These are phyloP conservation scores for Cornus controversa DNA, from an alignment of 148 eudicot species.

Conservation along the genomic window DNA sequence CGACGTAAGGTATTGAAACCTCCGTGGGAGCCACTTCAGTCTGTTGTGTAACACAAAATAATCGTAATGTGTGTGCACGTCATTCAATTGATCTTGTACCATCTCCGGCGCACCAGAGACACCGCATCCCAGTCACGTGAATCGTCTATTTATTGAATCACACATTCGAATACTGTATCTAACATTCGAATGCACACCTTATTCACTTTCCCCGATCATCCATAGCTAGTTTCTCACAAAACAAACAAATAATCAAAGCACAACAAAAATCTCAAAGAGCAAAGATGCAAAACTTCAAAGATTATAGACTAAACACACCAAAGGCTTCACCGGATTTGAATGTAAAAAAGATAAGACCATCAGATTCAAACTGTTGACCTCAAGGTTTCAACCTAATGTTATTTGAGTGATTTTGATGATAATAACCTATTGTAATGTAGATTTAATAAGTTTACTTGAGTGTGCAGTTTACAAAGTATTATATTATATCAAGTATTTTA, in stretches of 20 bases:
- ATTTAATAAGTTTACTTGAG: too few relatives aligned
- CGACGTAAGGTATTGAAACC: constrained; percentile 73
- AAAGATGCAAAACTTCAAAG: neutral
- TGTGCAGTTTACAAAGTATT: too few relatives aligned
- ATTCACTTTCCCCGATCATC: constrained; percentile 16
- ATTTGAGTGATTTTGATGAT: too few relatives aligned
- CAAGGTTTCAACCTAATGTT: too few relatives aligned
- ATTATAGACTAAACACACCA: neutral
- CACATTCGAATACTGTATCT: constrained; percentile 60
- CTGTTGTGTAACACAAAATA: constrained; percentile 72
- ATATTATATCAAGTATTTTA: too few relatives aligned
- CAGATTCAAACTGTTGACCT: too few relatives aligned
- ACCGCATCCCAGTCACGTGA: constrained; percentile 62
- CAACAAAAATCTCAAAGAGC: neutral
- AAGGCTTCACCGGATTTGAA: neutral
- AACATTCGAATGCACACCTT: constrained; percentile 27
- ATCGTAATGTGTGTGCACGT: constrained; percentile 73
- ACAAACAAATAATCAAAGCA: neutral
- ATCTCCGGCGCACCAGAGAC: constrained; percentile 59
- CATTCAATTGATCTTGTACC: constrained; percentile 62
- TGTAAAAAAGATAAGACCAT: neutral
- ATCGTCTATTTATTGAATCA: constrained; percentile 57
- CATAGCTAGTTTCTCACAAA: constrained; percentile 9
- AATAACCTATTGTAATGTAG: too few relatives aligned
- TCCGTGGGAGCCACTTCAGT: constrained; percentile 40